Evolutionary conservation across 2,329 filamentous ascomycete genomes (phyloP), one percentile per base, ranked within the genome.

Genomic region (Aspergillus sergii): DNA sequence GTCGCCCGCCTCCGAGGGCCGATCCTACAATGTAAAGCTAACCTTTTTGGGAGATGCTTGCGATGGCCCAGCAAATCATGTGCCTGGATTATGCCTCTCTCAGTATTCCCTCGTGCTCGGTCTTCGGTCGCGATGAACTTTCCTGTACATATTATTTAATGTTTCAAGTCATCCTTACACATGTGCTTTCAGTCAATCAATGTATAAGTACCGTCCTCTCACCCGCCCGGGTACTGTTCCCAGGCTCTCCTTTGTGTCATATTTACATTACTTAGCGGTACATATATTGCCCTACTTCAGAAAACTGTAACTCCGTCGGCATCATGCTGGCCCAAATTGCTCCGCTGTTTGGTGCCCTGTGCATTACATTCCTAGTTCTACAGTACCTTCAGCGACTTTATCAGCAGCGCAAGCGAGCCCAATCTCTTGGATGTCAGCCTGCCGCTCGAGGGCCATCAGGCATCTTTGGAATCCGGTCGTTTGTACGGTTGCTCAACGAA

Each of bases 351-450:
- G 64, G 62, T 11, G 71, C 66, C 12, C 34, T 74, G 2, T 70
- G 61, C 36, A 58, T 62, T 9, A 62, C 66, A n/a, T 71, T 71
- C 45, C 32, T 71, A 19, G 39, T 72, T 43, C 54, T 75, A 28
- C 69, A 65, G 36, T 68, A 66, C 61, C 43, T 75, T 32, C 62
- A 59, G 5, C 68, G 71, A 28, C 58, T 66, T 23, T 63, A 69
- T 55, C 63, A 68, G 11, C 71, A 72, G 46, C 69, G 68, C 58
- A 67, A 63, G 62, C 66, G 70, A 28, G 64, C 74, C 28, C 71
- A 72, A 59, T 65, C 72, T 10, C 66, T 72, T 46, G 54, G 68
- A 53, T 77, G 75, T 26, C 62, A 75, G 19, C 68, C 71, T 21
- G 56, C 71, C 6, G 9, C 64, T 0, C 10, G 41, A 11, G 64